phyloP scores from a whole-genome alignment of 306 rosid species.

The Vigna mungo region DNA sequence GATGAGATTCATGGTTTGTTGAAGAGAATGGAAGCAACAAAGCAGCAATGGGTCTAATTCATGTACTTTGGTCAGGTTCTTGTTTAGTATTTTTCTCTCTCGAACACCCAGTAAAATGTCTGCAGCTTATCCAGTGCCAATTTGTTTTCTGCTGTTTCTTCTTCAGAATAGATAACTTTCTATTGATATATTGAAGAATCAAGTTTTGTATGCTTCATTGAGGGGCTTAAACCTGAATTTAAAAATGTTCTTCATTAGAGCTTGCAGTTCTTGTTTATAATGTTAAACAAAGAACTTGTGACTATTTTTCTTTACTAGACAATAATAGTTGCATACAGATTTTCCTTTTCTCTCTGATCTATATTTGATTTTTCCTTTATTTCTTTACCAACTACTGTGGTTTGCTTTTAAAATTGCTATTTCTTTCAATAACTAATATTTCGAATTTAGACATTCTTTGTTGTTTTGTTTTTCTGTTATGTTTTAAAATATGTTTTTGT shows the following conservation, averaged over 20 bases:
- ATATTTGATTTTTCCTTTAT: no score
- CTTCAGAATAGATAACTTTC: slow-evolving; percentile 37
- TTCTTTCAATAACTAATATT: no score
- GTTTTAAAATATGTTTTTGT: no score
- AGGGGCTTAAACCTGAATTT: background rate
- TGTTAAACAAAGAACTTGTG: background rate
- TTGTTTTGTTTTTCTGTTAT: no score
- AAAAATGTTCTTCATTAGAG: slow-evolving; percentile 11
- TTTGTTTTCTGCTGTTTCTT: slow-evolving; percentile 41
- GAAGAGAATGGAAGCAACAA: slow-evolving; percentile 86
- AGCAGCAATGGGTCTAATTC: slow-evolving; percentile 65
- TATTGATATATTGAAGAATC: slow-evolving; percentile 24
- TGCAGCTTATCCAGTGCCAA: slow-evolving; percentile 34
- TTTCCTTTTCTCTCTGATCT: no score
- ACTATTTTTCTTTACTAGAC: background rate
- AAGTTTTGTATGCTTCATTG: slow-evolving; percentile 6
- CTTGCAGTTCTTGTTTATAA: background rate
- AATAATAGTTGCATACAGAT: background rate
- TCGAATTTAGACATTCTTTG: no score
- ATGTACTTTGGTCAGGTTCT: background rate
- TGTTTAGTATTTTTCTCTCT: background rate
- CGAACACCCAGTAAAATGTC: slow-evolving; percentile 37
- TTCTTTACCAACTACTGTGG: no score
- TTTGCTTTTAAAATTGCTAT: no score
- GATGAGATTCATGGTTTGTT: slow-evolving; percentile 73